Evolutionary conservation across 805 yeast genomes (phyloP), one percentile per base, ranked within the genome.

Genomic region (Blastobotrys peoriensis): DNA sequence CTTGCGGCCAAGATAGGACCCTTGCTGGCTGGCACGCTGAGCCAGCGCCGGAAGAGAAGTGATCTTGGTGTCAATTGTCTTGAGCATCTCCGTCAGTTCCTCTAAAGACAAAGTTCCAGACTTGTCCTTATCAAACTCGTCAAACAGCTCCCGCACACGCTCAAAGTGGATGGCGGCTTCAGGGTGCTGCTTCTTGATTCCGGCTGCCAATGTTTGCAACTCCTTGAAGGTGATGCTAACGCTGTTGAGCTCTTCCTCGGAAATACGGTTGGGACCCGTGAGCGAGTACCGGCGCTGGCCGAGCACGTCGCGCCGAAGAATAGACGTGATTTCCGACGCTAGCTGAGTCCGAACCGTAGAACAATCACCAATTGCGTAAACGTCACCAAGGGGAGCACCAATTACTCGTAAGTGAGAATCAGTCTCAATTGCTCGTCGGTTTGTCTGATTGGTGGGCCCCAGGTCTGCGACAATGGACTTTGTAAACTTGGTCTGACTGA

Each of bases 21-120:
- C 87, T 61, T 81, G 87, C 61, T 81, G 87, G 51, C 74, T 70
- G 2, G 86, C 86, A 46, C 86, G 70, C 66, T 81, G 87, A 6
- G 86, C 86, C 6, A 86, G 81, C 5, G 86, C 84, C 3, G 87
- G 86, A 52, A 81, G 62, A 2, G 84, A 76, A 3, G 84, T 79
- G 46, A 80, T 77, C 60, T 78, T 76, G 15, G 77, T 69, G 57
- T 81, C 84, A 21, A 79, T 73, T 44, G 75, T 77, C 44, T 71
- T 66, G 49, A 81, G 62, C 48, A 79, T 57, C 10, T 65, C 62
- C 22, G 74, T 64, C 27, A 81, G 67, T 49, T 80, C 81, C 39
- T 69, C 67, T 51, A 78, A 73, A 15, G 70, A 67, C 41, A 81
- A 62, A n/a, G 69, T 64, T 15, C 83, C 84, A 2, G 72, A 57